Evolutionary conservation across 208 protist genomes (phyloP).

Genomic region (Histomonas meleagridis): DNA sequence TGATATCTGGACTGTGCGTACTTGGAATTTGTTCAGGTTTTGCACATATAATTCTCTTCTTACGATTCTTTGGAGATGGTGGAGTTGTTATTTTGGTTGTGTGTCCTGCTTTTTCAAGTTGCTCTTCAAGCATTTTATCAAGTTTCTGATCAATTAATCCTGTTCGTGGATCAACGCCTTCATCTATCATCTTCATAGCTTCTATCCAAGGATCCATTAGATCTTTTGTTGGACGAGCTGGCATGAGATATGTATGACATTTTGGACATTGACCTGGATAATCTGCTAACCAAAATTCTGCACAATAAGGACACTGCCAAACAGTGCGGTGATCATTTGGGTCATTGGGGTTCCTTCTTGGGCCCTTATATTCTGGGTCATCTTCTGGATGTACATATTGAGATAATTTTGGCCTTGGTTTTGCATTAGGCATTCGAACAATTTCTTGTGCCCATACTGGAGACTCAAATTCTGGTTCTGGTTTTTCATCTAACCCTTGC

Average conservation of each 20-base stretch:
- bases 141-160: background rate
- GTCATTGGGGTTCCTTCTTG: background rate
- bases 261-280: background rate
- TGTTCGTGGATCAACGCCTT: background rate
- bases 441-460: conserved; percentile 7
- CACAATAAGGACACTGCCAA: conserved; percentile 31
- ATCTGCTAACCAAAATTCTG: background rate
- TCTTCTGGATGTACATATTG: background rate
- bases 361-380: background rate
- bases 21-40: background rate
- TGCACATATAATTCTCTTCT: background rate
- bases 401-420: background rate
- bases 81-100: too few species aligned
- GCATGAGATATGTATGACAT: background rate
- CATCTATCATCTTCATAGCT: background rate
- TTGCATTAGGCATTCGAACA: background rate
- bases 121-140: background rate
- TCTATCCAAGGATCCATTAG: background rate
- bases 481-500: background rate
- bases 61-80: background rate
- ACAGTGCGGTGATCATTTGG: background rate
- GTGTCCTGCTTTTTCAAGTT: background rate
- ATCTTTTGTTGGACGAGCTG: background rate
- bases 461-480: too few species aligned
- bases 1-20: background rate